phyloP scores from a whole-genome alignment of 2,329 filamentous ascomycete genomes.

The Sporothrix sp. region DNA sequence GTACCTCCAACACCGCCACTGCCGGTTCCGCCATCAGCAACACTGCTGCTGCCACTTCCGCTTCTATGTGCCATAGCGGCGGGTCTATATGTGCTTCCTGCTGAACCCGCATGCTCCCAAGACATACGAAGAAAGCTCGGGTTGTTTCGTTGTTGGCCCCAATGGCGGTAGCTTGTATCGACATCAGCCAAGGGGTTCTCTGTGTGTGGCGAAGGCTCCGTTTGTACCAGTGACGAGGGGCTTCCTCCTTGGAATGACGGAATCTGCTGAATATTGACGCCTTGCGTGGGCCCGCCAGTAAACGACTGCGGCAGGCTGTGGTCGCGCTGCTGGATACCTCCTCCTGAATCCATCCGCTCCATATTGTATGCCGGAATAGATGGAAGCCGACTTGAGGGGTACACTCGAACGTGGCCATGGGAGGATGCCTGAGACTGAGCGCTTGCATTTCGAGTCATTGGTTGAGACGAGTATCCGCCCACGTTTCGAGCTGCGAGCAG shows the following conservation, averaged over 20 bases:
- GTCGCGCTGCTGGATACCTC: neutral
- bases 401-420: neutral
- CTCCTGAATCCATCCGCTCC: neutral
- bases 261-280: conserved; percentile 19
- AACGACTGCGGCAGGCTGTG: neutral
- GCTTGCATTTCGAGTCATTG: conserved; percentile 40
- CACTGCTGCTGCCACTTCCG: neutral
- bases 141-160: too few species aligned
- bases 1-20: neutral
- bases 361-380: neutral
- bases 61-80: neutral
- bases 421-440: conserved; percentile 25
- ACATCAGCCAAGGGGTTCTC: conserved; percentile 22
- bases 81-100: too few species aligned
- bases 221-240: conserved; percentile 33
- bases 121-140: too few species aligned
- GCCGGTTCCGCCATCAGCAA: neutral
- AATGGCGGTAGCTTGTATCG: conserved; percentile 24
- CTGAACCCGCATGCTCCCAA: too few species aligned
- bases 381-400: neutral
- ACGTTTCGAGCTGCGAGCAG: neutral
- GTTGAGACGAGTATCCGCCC: conserved; percentile 38
- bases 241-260: conserved; percentile 13
- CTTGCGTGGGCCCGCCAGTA: neutral
- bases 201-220: conserved; percentile 34